Percentiles rank a stretch among this genome's conserved stretches.
Conservation (phyloP, 345 rosid genomes). For the Brassica rapa region DNA sequence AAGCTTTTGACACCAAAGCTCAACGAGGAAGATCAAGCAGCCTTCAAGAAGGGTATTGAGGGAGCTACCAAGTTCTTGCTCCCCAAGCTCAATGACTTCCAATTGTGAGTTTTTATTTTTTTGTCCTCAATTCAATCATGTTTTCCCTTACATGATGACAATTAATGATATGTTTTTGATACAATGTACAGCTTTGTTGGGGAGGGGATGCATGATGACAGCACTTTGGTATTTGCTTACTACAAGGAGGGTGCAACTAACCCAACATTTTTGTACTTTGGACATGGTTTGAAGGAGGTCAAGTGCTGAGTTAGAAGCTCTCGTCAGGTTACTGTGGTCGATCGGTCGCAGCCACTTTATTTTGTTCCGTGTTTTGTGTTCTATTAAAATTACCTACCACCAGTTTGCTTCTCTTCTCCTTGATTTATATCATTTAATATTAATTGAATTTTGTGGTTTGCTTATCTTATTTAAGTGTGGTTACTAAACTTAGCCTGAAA, state of each 20-base stretch:
- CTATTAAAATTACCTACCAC: constrained; percentile 19
- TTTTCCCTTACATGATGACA: background rate
- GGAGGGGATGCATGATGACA: constrained; percentile 88
- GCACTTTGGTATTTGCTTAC: constrained; percentile 77
- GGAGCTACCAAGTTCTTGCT: constrained; percentile 89
- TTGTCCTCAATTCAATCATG: background rate
- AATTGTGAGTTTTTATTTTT: constrained; percentile 61
- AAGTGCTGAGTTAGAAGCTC: constrained; percentile 65
- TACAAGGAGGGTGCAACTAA: constrained; percentile 92
- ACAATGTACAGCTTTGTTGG: constrained; percentile 76
- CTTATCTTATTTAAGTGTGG: background rate
- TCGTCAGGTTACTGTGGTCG: constrained; percentile 10
- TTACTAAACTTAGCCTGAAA: background rate
- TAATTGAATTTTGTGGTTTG: constrained; percentile 28
- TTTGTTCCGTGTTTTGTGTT: constrained; percentile 20
- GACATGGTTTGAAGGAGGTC: constrained; percentile 83
- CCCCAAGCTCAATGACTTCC: constrained; percentile 78
- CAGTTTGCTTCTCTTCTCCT: constrained; percentile 11
- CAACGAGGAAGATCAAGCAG: constrained; percentile 50
- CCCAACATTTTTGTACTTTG: constrained; percentile 94
- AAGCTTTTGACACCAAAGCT: constrained; percentile 69
- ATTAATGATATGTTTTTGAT: background rate
- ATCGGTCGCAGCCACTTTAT: constrained; percentile 26
- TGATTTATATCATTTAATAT: constrained; percentile 17
- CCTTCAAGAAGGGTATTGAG: constrained; percentile 82